Evolutionary conservation across 352 stramenopile species (phyloP).

Genomic region (Saprolegnia parasitica): DNA sequence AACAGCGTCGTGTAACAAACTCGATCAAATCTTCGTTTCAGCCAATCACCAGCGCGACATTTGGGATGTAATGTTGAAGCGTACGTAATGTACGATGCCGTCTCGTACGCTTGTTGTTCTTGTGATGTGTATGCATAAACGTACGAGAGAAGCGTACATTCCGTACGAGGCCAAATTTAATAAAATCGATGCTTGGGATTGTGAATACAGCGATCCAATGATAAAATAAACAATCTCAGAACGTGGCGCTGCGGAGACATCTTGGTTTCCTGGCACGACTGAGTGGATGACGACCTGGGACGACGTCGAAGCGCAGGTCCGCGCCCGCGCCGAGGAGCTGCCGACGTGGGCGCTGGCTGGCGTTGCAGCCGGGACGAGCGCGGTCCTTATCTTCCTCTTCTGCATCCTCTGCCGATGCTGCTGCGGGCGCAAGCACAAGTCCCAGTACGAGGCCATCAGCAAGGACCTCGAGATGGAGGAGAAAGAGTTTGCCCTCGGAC

Average conservation of each 20-base stretch:
- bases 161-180: too few species aligned
- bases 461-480: conserved; percentile 26
- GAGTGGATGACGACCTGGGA: conserved; percentile 1
- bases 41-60: conserved; percentile 1
- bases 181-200: neutral
- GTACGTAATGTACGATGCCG: neutral
- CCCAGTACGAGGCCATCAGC: conserved; percentile 29
- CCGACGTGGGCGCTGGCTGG: neutral
- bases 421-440: conserved; percentile 7
- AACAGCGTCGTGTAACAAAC: neutral
- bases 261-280: neutral
- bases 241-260: too few species aligned
- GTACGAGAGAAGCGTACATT: too few species aligned
- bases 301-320: neutral
- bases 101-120: too few species aligned
- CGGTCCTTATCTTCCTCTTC: neutral
- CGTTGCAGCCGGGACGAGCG: neutral
- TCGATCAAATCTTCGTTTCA: neutral
- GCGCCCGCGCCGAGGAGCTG: neutral
- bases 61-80: neutral
- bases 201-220: neutral
- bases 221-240: neutral
- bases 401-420: neutral
- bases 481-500: conserved; percentile 16
- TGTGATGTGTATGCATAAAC: too few species aligned